Base-by-base conservation (phyloP, 768 basidiomycete genomes). In the Tremella mesenterica region DNA sequence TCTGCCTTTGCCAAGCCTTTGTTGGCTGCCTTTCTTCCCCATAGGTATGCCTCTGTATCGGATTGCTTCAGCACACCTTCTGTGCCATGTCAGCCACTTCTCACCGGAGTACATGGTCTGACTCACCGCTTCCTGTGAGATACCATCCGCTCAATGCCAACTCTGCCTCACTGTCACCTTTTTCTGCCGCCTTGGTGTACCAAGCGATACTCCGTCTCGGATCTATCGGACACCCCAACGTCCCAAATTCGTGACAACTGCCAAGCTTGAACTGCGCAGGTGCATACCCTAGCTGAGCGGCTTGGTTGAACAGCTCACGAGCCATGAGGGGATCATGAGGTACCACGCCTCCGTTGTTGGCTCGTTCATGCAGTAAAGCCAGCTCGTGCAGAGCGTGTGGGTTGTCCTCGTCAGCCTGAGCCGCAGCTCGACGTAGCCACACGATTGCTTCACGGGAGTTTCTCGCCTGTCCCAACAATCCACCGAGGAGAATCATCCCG, bases 101-200 rank as follows among this genome's bases (percentile, higher is more conserved):
- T 29, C n/a, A n/a, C n/a, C n/a, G n/a, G 2, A 20, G 29, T 6
- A 39, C 2, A 45, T 43, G 1, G 20, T 16, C 18, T n/a, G n/a
- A 65, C 71, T 64, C 56, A 72, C 71, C 71, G 56, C 71, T 72
- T 10, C 73, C 73, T 0, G 93, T 97, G 57, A 99, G 76, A 76
- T 97, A 99, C 95, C 95, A 99, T 23, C 95, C 95, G 59, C 90
- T 93, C 56, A 99, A 74, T 16, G 93, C 91, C 49, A 99, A 79
- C 75, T 97, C 95, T 1, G 91, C 90, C 68, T 96, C 91, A 0
- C 88, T 77, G 69, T 93, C 85, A 1, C 92, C 92, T 75, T 93
- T 91, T 75, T 96, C 91, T 18, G 95, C 95, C 13, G 95, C 95
- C 63, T 88, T 90, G 9, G 92, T 96, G 70, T 97, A 96, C 93